Base-by-base conservation (phyloP, 202 grass and related monocot genomes). In the Saccharum hybrid region DNA sequence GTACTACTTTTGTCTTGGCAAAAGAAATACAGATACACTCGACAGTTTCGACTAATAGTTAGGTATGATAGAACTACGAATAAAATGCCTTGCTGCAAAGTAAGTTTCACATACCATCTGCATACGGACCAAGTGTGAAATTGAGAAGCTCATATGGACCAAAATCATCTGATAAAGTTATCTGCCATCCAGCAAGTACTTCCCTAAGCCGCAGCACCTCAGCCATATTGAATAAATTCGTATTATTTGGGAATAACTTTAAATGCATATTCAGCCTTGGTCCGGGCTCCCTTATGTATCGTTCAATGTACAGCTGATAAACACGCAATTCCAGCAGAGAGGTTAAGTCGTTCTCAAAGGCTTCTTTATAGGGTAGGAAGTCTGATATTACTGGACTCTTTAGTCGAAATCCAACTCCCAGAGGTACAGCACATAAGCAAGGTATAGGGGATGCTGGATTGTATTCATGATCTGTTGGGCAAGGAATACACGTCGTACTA, bases 131-230 rank as follows among this genome's bases (percentile, higher is more conserved):
- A 67, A 92, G 84, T 2, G 91, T 90, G 82, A 99, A 94, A 87
- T 93, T 92, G 46, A 99, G 91, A 76, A 99, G 86, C 68, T 99
- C 96, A 68, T 99, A 99, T 62, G 96, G 96, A 74, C 96, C 96
- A 75, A 96, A 99, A 75, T 81, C 62, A 86, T 92, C 84, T 82
- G 52, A 72, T 57, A 99, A 84, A 68, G 89, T 92, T 62, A 99
- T 94, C 36, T 92, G 46, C 96, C 96, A 99, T 84, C 86, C 87
- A 76, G 91, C 77, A 74, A 99, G 91, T 31, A 71, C 42, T 8
- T 68, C 2, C 76, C 64, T 87, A 56, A 99, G 74, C 62, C 76
- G 81, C 40, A 59, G 1, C 71, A 99, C 72, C 54, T 99, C 96
- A 48, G 56, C 46, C 4, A 12, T 33, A 84, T 83, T 89, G 84